Base-by-base conservation (phyloP, 345 rosid genomes). In the thale cress (Arabidopsis thaliana) region DNA sequence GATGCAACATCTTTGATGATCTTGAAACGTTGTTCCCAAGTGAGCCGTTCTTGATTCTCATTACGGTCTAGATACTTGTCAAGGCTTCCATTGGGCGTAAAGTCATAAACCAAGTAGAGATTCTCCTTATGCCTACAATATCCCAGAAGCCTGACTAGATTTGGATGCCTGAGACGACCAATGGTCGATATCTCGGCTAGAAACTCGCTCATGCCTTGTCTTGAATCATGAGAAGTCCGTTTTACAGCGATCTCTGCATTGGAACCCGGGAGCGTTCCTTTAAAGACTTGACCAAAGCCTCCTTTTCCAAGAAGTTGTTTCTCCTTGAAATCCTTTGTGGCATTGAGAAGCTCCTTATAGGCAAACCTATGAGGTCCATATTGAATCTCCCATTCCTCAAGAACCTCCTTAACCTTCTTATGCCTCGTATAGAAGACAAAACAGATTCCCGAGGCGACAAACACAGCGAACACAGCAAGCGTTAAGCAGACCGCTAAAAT, bases 261-360 rank as follows among this genome's bases (percentile, higher is more conserved):
- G 0, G 86, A 61, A 5, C 8, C 78, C 1, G 84, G 80, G 12
- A 89, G 71, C 0, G 45, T 69, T 3, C 96, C 90, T 81, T 37
- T 84, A 14, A 76, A 86, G 60, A 87, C 87, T 22, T 77, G 69
- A 7, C 88, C 87, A 72, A 84, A 87, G 4, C 87, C 90, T 9
- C 88, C 85, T 13, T 30, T 69, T 0, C 90, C 88, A 4, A 87
- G 60, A 44, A 87, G 64, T 55, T 83, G 77, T 24, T 60, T 78
- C 28, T 84, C 84, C 60, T 72, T 76, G 55, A 87, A 87, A 7
- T 83, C 84, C 9, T 57, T 80, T 14, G 90, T 83, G 49, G 86
- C 83, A 62, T 28, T 76, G 37, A 56, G 60, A 12, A 87, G 82
- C 6, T 87, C 87, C 13, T 72, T 53, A 24, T 82, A 86, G 5